These are phyloP conservation scores for Mortierella sp. DNA, from an alignment of 371 early-diverging fungal genomes.

Conservation along the genomic window DNA sequence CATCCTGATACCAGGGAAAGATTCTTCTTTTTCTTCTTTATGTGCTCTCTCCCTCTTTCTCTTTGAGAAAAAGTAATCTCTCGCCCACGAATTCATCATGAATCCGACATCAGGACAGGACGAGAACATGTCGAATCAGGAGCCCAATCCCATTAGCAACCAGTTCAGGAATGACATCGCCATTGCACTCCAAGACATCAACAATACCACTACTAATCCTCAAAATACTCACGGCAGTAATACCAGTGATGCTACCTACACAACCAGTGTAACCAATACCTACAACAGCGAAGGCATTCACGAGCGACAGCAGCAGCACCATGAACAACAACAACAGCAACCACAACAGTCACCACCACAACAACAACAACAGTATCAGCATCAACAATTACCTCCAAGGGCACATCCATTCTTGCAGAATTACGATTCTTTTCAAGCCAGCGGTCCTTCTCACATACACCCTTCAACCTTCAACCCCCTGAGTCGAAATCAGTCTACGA, in stretches of 20 bases:
- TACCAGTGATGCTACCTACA: neutral
- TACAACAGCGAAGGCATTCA: slow-evolving; percentile 9
- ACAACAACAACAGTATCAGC: no score
- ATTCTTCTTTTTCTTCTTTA: neutral
- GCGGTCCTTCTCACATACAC: neutral
- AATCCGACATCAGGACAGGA: no score
- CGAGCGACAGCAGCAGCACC: slow-evolving; percentile 3
- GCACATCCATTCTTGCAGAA: neutral
- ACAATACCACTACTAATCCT: neutral
- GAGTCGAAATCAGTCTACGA: neutral
- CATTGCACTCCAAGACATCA: neutral
- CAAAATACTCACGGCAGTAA: neutral
- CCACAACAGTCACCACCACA: no score
- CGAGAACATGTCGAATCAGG: neutral
- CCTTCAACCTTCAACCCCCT: neutral
- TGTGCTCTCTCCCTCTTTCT: neutral
- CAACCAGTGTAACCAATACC: neutral
- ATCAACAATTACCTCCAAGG: no score
- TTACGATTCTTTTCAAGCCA: neutral
- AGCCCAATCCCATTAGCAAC: neutral
- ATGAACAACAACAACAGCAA: no score
- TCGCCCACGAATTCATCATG: no score
- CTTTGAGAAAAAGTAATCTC: neutral
- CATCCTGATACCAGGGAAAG: no score
- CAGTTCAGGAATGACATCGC: neutral